Conservation (phyloP, 495 filamentous ascomycete species). For the Neurospora africana region DNA sequence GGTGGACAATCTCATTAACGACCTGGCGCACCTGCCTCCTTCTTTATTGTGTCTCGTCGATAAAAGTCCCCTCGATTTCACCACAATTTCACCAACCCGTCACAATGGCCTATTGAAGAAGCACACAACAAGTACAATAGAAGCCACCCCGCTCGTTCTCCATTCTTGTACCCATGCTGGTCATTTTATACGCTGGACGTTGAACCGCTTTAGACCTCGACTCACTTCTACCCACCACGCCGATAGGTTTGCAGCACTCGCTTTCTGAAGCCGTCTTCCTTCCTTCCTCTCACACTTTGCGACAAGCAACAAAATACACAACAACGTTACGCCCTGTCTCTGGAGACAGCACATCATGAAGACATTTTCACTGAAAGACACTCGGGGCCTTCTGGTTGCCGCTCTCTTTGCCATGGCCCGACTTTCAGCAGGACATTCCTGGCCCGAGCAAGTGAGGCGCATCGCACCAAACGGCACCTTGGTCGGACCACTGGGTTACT, state of each 20-base stretch:
- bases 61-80: background rate
- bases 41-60: background rate
- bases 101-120: background rate
- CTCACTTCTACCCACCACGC: background rate
- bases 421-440: slow-evolving; percentile 52
- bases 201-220: background rate
- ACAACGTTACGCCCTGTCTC: background rate
- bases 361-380: background rate
- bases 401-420: slow-evolving; percentile 27
- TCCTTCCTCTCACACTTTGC: background rate
- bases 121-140: background rate
- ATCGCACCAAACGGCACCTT: slow-evolving; percentile 68
- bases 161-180: background rate
- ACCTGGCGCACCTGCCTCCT: background rate
- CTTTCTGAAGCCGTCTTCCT: background rate
- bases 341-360: background rate
- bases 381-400: slow-evolving; percentile 11
- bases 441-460: slow-evolving; percentile 63
- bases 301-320: background rate
- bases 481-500: slow-evolving; percentile 55
- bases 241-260: background rate
- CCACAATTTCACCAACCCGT: background rate
- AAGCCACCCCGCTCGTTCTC: background rate
- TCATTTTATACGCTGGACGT: background rate
- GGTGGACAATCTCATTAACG: background rate